Percentiles rank a stretch among this genome's conserved stretches.
phyloP scores from a whole-genome alignment of 2,329 filamentous ascomycete species.

The Intubia oerlemansii region DNA sequence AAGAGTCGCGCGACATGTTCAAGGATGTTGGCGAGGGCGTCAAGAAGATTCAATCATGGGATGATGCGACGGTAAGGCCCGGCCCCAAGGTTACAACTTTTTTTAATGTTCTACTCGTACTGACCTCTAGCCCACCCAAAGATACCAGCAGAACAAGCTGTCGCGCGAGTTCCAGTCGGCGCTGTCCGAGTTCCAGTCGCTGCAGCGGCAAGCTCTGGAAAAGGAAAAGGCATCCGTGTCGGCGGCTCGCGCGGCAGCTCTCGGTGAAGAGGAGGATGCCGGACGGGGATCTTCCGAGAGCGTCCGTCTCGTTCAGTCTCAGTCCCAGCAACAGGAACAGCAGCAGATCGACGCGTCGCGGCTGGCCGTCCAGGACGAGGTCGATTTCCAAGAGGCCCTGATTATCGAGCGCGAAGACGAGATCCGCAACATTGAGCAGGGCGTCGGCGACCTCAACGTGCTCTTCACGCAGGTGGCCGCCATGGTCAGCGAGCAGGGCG shows the following conservation, averaged over 20 bases:
- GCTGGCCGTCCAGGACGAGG: constrained; percentile 77
- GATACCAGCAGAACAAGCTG: constrained; percentile 89
- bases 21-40: constrained; percentile 83
- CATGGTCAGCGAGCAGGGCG: constrained; percentile 87
- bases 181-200: constrained; percentile 72
- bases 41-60: constrained; percentile 79
- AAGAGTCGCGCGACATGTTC: constrained; percentile 71
- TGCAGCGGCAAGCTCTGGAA: constrained; percentile 80
- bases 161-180: constrained; percentile 82
- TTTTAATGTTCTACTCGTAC: neutral
- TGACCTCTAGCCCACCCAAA: constrained; percentile 59
- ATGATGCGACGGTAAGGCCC: constrained; percentile 64
- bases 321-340: constrained; percentile 31
- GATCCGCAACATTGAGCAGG: constrained; percentile 94
- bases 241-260: constrained; percentile 60
- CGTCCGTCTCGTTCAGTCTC: constrained; percentile 13
- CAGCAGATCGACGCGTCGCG: constrained; percentile 59
- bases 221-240: constrained; percentile 76
- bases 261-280: constrained; percentile 33
- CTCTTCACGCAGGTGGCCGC: constrained; percentile 95
- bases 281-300: constrained; percentile 12
- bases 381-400: constrained; percentile 89
- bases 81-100: constrained; percentile 14
- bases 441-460: constrained; percentile 86
- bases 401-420: constrained; percentile 94